These are phyloP conservation scores for Acanthamoeba pearcei DNA, from an alignment of 208 protist genomes.

Conservation along the genomic window DNA sequence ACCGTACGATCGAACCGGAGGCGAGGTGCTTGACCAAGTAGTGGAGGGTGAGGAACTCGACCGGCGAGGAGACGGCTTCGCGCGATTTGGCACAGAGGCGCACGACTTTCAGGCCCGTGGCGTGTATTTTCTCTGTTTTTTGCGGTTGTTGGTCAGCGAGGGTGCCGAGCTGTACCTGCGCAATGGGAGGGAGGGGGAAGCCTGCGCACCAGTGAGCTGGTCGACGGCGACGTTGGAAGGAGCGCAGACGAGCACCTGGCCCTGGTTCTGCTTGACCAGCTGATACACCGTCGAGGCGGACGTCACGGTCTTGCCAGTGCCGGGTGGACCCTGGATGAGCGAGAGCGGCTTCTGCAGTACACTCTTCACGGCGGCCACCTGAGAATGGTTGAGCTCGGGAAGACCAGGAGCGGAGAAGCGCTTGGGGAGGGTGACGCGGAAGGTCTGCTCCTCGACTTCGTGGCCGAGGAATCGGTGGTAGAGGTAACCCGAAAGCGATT, in stretches of 20 bases:
- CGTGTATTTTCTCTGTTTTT: constrained; percentile 93
- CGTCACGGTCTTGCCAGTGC: constrained; percentile 98
- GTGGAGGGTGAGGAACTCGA: constrained; percentile 95
- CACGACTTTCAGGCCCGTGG: constrained; percentile 96
- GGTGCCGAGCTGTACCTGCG: not conserved
- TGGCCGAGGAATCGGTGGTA: constrained; percentile 96
- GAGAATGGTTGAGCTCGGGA: constrained; percentile 95
- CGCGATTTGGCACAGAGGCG: constrained; percentile 94
- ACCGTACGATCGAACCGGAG: not conserved
- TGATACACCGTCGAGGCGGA: constrained; percentile 97
- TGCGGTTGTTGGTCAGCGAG: not conserved
- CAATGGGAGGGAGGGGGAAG: not conserved
- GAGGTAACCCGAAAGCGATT: constrained; percentile 92
- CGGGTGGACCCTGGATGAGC: constrained; percentile 96
- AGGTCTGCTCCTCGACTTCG: constrained; percentile 81
- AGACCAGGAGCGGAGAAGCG: constrained; percentile 88
- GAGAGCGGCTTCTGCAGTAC: constrained; percentile 91
- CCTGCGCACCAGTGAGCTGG: constrained; percentile 89
- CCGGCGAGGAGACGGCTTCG: constrained; percentile 90
- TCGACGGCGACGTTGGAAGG: constrained; percentile 98
- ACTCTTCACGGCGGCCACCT: constrained; percentile 90
- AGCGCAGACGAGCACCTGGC: constrained; percentile 94
- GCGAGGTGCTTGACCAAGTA: constrained; percentile 90
- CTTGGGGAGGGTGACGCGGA: constrained; percentile 77
- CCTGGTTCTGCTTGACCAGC: constrained; percentile 86